These are phyloP conservation scores for Setomelanomma holmii DNA, from an alignment of 2,329 filamentous ascomycete species.

Conservation along the genomic window DNA sequence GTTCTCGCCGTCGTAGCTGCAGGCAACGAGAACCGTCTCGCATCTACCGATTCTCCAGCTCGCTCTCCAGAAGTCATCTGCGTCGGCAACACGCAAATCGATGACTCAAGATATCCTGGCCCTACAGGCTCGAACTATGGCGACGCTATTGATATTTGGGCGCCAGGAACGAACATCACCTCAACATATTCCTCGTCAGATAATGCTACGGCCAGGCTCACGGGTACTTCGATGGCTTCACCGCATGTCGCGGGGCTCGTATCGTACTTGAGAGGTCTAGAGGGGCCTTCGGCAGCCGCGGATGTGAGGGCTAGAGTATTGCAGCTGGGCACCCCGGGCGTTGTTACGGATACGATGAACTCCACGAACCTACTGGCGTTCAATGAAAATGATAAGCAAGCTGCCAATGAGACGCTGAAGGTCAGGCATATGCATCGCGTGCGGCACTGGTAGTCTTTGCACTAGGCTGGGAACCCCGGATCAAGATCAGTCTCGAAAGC, in stretches of 20 bases:
- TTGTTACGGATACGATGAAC: conserved; percentile 28
- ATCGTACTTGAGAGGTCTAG: conserved; percentile 69
- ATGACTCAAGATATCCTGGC: conserved; percentile 26
- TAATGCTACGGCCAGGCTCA: conserved; percentile 52
- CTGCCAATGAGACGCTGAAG: background rate
- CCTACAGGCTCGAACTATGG: conserved; percentile 47
- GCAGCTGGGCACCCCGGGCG: conserved; percentile 23
- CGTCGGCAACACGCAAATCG: conserved; percentile 43
- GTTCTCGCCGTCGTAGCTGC: conserved; percentile 46
- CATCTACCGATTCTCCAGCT: conserved; percentile 37
- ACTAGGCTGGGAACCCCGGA: too few relatives aligned
- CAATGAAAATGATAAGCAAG: conserved; percentile 30
- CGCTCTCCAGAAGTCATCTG: conserved; percentile 45
- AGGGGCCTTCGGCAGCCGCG: conserved; percentile 38
- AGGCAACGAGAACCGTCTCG: conserved; percentile 42
- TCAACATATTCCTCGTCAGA: conserved; percentile 57
- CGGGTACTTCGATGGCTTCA: conserved; percentile 70
- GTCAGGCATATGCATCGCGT: too few relatives aligned
- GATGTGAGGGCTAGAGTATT: conserved; percentile 28
- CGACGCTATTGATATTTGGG: conserved; percentile 48
- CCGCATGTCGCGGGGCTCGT: conserved; percentile 73
- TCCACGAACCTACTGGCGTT: conserved; percentile 36
- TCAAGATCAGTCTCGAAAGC: too few relatives aligned
- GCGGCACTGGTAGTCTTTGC: too few relatives aligned
- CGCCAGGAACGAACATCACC: conserved; percentile 47